Percentiles rank a stretch among this genome's conserved stretches.
Evolutionary conservation across 495 filamentous ascomycete genomes (phyloP).

Genomic region (Chaetomidium leptoderma): DNA sequence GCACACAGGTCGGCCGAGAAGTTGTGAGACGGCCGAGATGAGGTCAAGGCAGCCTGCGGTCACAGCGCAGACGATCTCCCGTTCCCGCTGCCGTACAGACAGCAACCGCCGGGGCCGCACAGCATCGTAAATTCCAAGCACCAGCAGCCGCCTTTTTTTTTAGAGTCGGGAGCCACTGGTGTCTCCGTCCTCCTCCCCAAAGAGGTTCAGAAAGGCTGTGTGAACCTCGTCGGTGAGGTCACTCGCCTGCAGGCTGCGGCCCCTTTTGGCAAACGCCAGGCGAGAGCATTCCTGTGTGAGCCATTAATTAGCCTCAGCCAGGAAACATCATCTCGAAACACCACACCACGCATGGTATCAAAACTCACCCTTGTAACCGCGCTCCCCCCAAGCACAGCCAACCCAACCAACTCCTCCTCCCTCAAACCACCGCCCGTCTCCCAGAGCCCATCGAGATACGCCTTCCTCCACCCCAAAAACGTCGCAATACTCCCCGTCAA

Average conservation of each 20-base stretch:
- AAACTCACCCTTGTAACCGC: conserved; percentile 67
- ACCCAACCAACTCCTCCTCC: conserved; percentile 61
- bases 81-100: background rate
- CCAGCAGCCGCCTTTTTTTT: conserved; percentile 5
- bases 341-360: background rate
- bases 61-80: conserved; percentile 12
- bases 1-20: conserved; percentile 8
- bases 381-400: conserved; percentile 83
- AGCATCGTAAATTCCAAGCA: background rate
- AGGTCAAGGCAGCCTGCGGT: conserved; percentile 2
- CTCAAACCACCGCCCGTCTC: conserved; percentile 55
- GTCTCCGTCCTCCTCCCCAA: conserved; percentile 51
- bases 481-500: conserved; percentile 87
- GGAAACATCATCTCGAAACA: background rate
- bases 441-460: conserved; percentile 82
- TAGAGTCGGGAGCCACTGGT: conserved; percentile 18
- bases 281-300: conserved; percentile 70
- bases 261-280: conserved; percentile 79
- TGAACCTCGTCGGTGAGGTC: conserved; percentile 92
- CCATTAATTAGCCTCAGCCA: conserved; percentile 15
- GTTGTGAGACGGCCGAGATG: background rate
- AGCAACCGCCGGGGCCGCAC: background rate
- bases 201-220: conserved; percentile 71
- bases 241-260: conserved; percentile 86
- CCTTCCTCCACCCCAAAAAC: conserved; percentile 78